Evolutionary conservation across 1,139 yeast genomes (phyloP), one percentile per base, ranked within the genome.

Genomic region (Saccharomycopsis hybrid): DNA sequence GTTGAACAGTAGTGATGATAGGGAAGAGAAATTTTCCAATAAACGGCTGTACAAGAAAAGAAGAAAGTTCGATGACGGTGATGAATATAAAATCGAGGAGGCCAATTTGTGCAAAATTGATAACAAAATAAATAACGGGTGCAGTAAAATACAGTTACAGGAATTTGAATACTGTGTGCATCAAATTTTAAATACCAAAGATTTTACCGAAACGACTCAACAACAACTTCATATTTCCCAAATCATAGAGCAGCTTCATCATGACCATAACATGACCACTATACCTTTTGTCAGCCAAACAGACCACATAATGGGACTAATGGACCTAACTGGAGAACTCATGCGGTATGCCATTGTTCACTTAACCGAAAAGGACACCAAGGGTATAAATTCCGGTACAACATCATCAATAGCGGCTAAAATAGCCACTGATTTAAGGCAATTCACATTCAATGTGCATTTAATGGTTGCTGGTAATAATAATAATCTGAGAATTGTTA

Each of bases 311-410:
- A 35, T 35, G 31, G 47, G 47, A 11, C 7, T 44, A 9, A 11
- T 36, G 4, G 47, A 44, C 29, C 13, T 36, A 4, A 44, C 47
- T 4, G 47, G 47, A 9, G 47, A 44, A 24, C 13, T 44, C 31
- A 35, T 44, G 41, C 41, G 47, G 24, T 44, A 36, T 18, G 44
- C 13, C 27, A 41, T 41, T 8, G n/a, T 31, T n/a, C n/a, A n/a
- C n/a, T n/a, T n/a, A n/a, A 13, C 39, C 24, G 5, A 8, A 5
- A 36, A 36, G 18, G 33, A 31, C 33, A 9, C 33, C 33, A 9
- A 7, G 8, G 33, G 9, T 9, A 9, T 36, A 5, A 8, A 9
- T 5, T 8, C 18, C 5, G 24, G 39, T 8, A 9, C 39, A n/a
- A n/a, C n/a, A n/a, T n/a, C n/a, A n/a, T n/a, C n/a, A n/a, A n/a